These are phyloP conservation scores for Hydrangea macrophylla DNA, from an alignment of 148 eudicot genomes.

Conservation along the genomic window DNA sequence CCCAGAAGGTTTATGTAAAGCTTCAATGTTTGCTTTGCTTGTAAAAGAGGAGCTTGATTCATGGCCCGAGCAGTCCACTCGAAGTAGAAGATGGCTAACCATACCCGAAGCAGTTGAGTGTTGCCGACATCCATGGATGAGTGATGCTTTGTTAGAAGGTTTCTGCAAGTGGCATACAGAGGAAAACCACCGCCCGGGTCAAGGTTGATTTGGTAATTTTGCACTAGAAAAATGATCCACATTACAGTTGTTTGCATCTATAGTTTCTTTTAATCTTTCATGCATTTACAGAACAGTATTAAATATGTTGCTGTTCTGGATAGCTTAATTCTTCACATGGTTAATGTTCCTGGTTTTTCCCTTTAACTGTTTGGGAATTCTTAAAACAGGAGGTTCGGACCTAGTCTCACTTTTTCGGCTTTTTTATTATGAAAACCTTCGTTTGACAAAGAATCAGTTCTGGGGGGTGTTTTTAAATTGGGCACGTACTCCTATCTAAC, in stretches of 20 bases:
- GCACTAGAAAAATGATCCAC: constrained; percentile 10
- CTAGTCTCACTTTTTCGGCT: too few relatives aligned
- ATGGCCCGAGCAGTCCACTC: constrained; percentile 55
- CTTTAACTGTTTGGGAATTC: background rate
- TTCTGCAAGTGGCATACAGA: constrained; percentile 46
- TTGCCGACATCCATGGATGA: constrained; percentile 62
- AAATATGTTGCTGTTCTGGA: background rate
- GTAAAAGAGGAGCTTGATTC: constrained; percentile 55
- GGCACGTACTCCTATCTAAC: too few relatives aligned
- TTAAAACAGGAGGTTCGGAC: too few relatives aligned
- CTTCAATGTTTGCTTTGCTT: constrained; percentile 52
- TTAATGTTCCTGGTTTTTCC: background rate
- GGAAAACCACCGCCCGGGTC: constrained; percentile 7
- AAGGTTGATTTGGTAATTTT: constrained; percentile 13
- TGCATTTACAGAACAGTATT: background rate
- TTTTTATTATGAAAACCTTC: too few relatives aligned
- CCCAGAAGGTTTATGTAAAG: constrained; percentile 52
- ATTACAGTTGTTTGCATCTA: constrained; percentile 1
- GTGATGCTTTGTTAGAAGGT: constrained; percentile 44
- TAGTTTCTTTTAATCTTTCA: background rate
- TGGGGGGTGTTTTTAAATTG: too few relatives aligned
- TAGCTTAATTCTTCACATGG: background rate
- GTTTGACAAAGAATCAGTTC: too few relatives aligned
- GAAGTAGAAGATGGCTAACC: constrained; percentile 43
- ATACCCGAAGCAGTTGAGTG: constrained; percentile 44